Percentiles rank a stretch among this genome's conserved stretches.
Evolutionary conservation across 2,329 filamentous ascomycete species (phyloP).

Genomic region (Fusarium sp.): DNA sequence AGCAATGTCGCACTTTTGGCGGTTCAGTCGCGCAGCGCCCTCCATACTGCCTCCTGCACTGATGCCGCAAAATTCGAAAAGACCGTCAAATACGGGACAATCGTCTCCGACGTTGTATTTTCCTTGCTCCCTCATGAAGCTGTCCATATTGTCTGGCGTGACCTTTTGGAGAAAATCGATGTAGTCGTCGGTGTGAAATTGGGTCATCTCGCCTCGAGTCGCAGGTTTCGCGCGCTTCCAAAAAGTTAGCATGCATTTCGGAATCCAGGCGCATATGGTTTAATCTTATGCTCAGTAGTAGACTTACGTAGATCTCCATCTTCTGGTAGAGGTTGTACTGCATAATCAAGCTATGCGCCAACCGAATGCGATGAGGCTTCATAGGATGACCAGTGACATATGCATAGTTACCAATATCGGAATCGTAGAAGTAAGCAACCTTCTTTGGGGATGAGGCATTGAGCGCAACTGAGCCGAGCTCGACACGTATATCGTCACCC

Average conservation of each 20-base stretch:
- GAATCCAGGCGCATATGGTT: not conserved
- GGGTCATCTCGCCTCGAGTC: slow-evolving; percentile 87
- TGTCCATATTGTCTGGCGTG: slow-evolving; percentile 98
- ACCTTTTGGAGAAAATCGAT: slow-evolving; percentile 96
- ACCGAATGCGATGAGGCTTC: slow-evolving; percentile 96
- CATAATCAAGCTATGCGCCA: slow-evolving; percentile 96
- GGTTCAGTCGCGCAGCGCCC: slow-evolving; percentile 89
- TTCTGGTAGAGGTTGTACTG: slow-evolving; percentile 96
- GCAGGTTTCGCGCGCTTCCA: slow-evolving; percentile 84
- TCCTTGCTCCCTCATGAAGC: slow-evolving; percentile 88
- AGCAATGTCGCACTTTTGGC: slow-evolving; percentile 93
- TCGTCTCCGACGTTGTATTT: slow-evolving; percentile 97
- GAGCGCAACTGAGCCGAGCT: slow-evolving; percentile 62
- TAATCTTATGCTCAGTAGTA: slow-evolving; percentile 23
- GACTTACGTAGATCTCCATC: slow-evolving; percentile 92
- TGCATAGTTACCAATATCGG: slow-evolving; percentile 97
- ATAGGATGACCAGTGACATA: slow-evolving; percentile 98
- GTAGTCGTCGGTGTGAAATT: slow-evolving; percentile 96
- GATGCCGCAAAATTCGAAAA: slow-evolving; percentile 97
- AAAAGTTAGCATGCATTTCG: slow-evolving; percentile 50
- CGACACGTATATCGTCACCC: slow-evolving; percentile 56
- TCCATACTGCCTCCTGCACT: slow-evolving; percentile 96
- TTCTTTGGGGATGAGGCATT: slow-evolving; percentile 73
- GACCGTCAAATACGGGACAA: slow-evolving; percentile 95
- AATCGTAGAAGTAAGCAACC: slow-evolving; percentile 98